Conservation (phyloP, 1,284 basidiomycete genomes). For the Mycena citricolor region DNA sequence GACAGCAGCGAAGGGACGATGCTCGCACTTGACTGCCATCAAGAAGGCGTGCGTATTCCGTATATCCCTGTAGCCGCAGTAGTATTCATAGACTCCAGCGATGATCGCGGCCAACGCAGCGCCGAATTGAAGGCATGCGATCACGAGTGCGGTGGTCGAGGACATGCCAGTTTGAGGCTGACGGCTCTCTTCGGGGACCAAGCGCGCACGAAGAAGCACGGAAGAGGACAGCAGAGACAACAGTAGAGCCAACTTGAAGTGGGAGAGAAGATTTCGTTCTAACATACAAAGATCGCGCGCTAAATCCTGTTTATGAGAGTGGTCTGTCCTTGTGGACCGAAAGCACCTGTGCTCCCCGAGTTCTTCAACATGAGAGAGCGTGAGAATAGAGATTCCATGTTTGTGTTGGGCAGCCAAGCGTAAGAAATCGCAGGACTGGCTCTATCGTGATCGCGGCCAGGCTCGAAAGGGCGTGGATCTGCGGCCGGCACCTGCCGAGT, state of each 20-base stretch:
- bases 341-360: constrained; percentile 33
- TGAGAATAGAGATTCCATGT: background rate
- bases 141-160: constrained; percentile 31
- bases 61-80: constrained; percentile 54
- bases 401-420: no score
- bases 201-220: constrained; percentile 56
- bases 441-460: no score
- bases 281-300: constrained; percentile 75
- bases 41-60: constrained; percentile 59
- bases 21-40: constrained; percentile 53
- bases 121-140: constrained; percentile 44
- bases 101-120: constrained; percentile 55
- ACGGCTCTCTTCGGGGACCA: constrained; percentile 47
- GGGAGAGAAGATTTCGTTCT: constrained; percentile 68
- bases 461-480: no score
- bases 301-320: constrained; percentile 22
- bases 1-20: constrained; percentile 8
- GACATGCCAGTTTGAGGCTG: constrained; percentile 17
- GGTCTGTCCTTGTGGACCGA: background rate
- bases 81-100: constrained; percentile 65
- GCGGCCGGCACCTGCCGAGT: no score
- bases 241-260: constrained; percentile 64
- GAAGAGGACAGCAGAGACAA: constrained; percentile 63
- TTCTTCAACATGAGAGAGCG: constrained; percentile 28
- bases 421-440: no score